Base-by-base conservation (phyloP, 2,329 filamentous ascomycete genomes). In the Paracamarosporium sp. region DNA sequence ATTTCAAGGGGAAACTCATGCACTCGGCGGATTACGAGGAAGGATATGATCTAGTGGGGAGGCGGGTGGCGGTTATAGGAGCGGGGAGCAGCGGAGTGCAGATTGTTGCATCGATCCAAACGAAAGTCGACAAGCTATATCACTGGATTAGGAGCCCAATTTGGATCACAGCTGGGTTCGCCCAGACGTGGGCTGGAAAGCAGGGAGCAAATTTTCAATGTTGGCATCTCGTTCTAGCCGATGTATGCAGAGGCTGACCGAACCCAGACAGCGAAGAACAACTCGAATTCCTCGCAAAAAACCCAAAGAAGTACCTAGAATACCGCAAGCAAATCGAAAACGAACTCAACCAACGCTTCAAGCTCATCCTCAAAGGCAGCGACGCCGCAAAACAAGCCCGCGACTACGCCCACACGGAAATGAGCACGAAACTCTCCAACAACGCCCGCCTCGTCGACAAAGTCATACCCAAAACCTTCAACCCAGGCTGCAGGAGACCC, bases 311-410 rank as follows among this genome's bases (percentile, higher is more conserved):
- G 38, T 81, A 81, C 50, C 72, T 81, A 28, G 78, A 80, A 59
- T 82, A 82, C 60, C 76, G 79, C 57, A 81, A 81, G 64, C 74
- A 79, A 53, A 76, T 82, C 53, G 80, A 83, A 57, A 78, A 78
- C 57, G 80, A 82, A 58, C 74, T 86, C 15, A 85, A 84, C 57
- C 78, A 80, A 44, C 76, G 81, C 5, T 86, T 85, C 75, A 81
- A 81, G 44, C 81, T 85, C 69, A 83, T 84, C 64, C 72, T 82
- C 61, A 83, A 82, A 64, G 80, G 79, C n/a, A 79, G 76, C 6
- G 55, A 76, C 50, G 80, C 82, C 70, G 80, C 81, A 1, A 69
- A 71, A 50, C 69, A 75, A 25, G 81, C 81, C 11, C 72, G 75
- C 7, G 74, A 78, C n/a, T 79, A 73, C 56, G 66, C 71, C 28